Conservation (phyloP, 164 flowering plant genomes). For the Vitis labrusca region DNA sequence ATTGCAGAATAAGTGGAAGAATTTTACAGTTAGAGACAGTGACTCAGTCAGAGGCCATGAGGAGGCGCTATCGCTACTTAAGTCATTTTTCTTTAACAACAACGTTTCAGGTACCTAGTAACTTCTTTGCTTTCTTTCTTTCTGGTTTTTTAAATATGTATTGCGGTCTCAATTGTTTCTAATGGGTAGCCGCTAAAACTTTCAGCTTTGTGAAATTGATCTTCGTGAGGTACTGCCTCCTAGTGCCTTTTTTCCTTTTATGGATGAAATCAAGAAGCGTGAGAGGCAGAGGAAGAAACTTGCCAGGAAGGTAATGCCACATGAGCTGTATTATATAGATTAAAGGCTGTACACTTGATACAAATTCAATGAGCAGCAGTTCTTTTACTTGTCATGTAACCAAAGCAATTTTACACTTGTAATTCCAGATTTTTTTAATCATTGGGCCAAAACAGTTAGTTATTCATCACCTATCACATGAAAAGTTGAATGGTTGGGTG, state of each 20-base stretch:
- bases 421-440: too few species aligned
- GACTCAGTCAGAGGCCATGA: conserved; percentile 80
- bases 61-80: conserved; percentile 85
- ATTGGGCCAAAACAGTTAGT: too few species aligned
- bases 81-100: conserved; percentile 95
- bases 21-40: conserved; percentile 82
- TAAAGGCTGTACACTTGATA: too few species aligned
- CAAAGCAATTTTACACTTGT: too few species aligned
- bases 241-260: conserved; percentile 70
- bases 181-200: neutral
- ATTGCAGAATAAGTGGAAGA: conserved; percentile 74
- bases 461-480: too few species aligned
- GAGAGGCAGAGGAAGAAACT: conserved; percentile 75
- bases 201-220: conserved; percentile 94
- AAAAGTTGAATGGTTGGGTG: too few species aligned
- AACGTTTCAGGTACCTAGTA: conserved; percentile 62
- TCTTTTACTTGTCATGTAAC: too few species aligned
- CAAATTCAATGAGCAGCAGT: too few species aligned
- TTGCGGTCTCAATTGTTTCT: neutral
- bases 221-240: conserved; percentile 59
- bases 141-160: neutral
- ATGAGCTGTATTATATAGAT: neutral
- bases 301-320: conserved; percentile 62
- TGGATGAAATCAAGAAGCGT: conserved; percentile 90
- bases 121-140: neutral